Evolutionary conservation across 2,329 filamentous ascomycete species (phyloP).

Genomic region (Diaporthe nobilis): DNA sequence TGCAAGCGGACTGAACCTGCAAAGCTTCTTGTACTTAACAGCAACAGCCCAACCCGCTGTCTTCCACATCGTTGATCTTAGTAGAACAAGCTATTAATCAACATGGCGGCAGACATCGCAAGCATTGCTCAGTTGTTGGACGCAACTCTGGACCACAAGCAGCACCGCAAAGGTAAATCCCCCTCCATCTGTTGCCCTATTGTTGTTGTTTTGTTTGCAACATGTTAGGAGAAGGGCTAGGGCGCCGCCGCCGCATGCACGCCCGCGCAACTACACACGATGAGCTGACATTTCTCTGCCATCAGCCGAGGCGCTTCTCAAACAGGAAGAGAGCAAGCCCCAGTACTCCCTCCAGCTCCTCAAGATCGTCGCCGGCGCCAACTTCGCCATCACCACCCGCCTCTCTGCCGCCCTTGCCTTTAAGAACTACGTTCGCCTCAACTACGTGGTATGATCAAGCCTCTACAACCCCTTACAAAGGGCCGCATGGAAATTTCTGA

Average conservation of each 20-base stretch:
- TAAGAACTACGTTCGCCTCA: conserved; percentile 97
- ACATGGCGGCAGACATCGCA: conserved; percentile 70
- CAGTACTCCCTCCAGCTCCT: conserved; percentile 91
- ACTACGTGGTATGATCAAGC: conserved; percentile 81
- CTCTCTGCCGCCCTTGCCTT: conserved; percentile 93
- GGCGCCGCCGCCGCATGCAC: neutral
- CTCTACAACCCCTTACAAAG: conserved; percentile 40
- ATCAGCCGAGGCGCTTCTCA: conserved; percentile 85
- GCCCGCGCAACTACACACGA: neutral
- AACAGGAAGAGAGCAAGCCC: conserved; percentile 83
- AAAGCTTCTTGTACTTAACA: conserved; percentile 10
- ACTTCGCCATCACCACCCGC: conserved; percentile 81
- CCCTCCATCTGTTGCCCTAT: neutral
- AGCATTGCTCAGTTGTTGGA: conserved; percentile 86
- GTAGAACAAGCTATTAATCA: conserved; percentile 45
- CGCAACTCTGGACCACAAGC: conserved; percentile 88
- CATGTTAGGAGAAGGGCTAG: conserved; percentile 2
- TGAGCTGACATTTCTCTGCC: conserved; percentile 40
- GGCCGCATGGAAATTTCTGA: conserved; percentile 7
- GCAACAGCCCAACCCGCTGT: conserved; percentile 27
- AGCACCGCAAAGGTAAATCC: conserved; percentile 88
- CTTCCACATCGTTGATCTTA: conserved; percentile 35
- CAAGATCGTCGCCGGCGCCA: conserved; percentile 86
- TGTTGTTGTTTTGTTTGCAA: conserved; percentile 24
- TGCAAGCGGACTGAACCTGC: neutral